phyloP scores from a whole-genome alignment of 2,329 filamentous ascomycete species.

The Alternaria sp. region DNA sequence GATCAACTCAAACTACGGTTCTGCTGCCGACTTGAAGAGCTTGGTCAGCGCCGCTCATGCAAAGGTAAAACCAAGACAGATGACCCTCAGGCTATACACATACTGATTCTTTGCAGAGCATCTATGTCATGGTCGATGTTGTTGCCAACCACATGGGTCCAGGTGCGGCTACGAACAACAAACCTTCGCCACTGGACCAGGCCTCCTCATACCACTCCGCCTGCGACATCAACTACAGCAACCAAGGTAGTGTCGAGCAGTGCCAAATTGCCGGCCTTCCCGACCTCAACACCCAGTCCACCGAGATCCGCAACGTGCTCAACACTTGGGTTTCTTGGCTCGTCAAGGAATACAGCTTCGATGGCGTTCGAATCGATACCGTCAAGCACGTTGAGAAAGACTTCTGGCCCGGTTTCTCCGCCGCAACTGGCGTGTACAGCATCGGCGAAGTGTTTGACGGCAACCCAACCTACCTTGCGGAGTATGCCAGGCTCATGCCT shows the following conservation, averaged over 20 bases:
- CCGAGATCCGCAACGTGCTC: conserved; percentile 35
- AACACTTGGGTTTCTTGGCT: conserved; percentile 47
- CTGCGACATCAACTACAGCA: conserved; percentile 45
- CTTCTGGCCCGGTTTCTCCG: conserved; percentile 65
- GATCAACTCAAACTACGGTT: conserved; percentile 61
- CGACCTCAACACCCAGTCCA: conserved; percentile 40
- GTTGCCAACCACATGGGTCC: conserved; percentile 59
- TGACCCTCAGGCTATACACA: background rate
- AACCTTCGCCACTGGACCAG: conserved; percentile 40
- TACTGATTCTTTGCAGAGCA: conserved; percentile 35
- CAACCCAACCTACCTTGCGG: conserved; percentile 60
- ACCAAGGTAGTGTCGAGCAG: conserved; percentile 43
- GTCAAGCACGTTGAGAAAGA: conserved; percentile 68
- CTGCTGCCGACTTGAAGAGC: conserved; percentile 57
- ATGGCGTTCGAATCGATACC: conserved; percentile 68
- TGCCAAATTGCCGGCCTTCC: conserved; percentile 45
- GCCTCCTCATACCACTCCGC: conserved; percentile 37
- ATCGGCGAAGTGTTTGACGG: conserved; percentile 69
- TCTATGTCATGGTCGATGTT: conserved; percentile 62
- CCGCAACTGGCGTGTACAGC: conserved; percentile 65
- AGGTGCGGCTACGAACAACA: conserved; percentile 39
- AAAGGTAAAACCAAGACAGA: conserved; percentile 48
- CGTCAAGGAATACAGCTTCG: conserved; percentile 49
- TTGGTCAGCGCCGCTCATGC: conserved; percentile 58
- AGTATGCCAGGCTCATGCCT: conserved; percentile 64